These are phyloP conservation scores for Mycena leptocephala DNA, from an alignment of 768 basidiomycete species.

Conservation along the genomic window DNA sequence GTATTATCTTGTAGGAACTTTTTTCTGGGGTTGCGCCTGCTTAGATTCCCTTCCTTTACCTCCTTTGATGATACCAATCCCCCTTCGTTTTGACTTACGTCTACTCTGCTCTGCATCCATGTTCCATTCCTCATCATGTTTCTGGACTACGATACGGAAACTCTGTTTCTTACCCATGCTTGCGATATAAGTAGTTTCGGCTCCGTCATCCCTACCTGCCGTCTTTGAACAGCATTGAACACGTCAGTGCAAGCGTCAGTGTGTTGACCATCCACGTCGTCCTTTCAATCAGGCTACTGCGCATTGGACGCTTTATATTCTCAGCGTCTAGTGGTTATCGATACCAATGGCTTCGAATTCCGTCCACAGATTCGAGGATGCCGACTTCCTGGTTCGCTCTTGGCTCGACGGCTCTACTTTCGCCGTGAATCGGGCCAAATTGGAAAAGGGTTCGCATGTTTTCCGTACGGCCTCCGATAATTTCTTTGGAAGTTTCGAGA, in stretches of 20 bases:
- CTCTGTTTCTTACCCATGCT: neutral
- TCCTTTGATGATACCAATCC: conserved; percentile 89
- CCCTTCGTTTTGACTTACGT: conserved; percentile 52
- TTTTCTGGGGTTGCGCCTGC: conserved; percentile 74
- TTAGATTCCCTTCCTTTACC: conserved; percentile 84
- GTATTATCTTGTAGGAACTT: conserved; percentile 85
- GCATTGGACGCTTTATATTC: conserved; percentile 16
- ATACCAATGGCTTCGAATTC: conserved; percentile 18
- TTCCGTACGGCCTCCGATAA: conserved; percentile 65
- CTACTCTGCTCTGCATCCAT: conserved; percentile 45
- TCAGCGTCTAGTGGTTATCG: neutral
- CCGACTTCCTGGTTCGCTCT: conserved; percentile 74
- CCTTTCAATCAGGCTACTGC: conserved; percentile 17
- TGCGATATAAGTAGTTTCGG: neutral
- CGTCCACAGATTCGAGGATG: conserved; percentile 54
- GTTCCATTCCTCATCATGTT: conserved; percentile 45
- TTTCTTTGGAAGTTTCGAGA: conserved; percentile 14
- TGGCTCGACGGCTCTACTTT: conserved; percentile 67
- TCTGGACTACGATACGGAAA: conserved; percentile 27
- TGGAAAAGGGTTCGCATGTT: conserved; percentile 69
- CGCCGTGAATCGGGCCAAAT: conserved; percentile 63
- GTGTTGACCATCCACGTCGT: conserved; percentile 26
- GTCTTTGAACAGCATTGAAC: conserved; percentile 10
- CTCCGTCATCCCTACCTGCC: conserved; percentile 22
- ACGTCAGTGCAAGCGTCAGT: conserved; percentile 27